Evolutionary conservation across 306 rosid genomes (phyloP), one percentile per base, ranked within the genome.

Genomic region (Fragaria nilgerrensis): DNA sequence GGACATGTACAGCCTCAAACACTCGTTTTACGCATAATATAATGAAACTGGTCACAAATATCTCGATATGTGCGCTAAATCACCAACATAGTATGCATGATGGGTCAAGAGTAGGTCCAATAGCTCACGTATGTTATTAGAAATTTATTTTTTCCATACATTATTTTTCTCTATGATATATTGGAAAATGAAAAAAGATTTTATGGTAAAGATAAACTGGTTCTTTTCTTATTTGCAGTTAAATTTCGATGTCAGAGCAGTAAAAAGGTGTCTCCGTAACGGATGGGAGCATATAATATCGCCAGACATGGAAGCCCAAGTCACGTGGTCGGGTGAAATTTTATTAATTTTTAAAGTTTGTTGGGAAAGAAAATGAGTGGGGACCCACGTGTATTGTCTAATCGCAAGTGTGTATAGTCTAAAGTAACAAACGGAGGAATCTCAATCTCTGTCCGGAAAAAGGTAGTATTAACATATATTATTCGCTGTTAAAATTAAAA

Each of bases 381-480:
- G 85, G 17, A 14, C 84, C 90, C 84, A 70, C 80, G 23, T 75
- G 81, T 14, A 22, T 75, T 72, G 83, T 43, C 70, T 29, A 47
- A 4, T 71, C 5, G 77, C 66, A 17, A 48, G 3, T 7, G 63
- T 47, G 72, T 29, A 29, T 68, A 64, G 77, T 73, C 77, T 63
- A 73, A 67, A 72, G 61, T 77, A 76, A 73, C 71, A 49, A 52
- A 7, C 1, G 49, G 72, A 68, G 82, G 88, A 85, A 85, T 82
- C 79, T 68, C 71, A 68, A 76, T 58, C 59, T 45, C 32, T 61
- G 61, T 49, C 73, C 13, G 14, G 12, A 29, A 70, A 68, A 43
- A 49, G 59, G 70, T 61, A 0, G 27, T 74, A 45, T 45, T 19
- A 9, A 0, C 48, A 44, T 2, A 13, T 10, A 64, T n/a, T 16